Evolutionary conservation across 768 basidiomycete genomes (phyloP), one percentile per base, ranked within the genome.

Genomic region (Boletus tomentosulus): DNA sequence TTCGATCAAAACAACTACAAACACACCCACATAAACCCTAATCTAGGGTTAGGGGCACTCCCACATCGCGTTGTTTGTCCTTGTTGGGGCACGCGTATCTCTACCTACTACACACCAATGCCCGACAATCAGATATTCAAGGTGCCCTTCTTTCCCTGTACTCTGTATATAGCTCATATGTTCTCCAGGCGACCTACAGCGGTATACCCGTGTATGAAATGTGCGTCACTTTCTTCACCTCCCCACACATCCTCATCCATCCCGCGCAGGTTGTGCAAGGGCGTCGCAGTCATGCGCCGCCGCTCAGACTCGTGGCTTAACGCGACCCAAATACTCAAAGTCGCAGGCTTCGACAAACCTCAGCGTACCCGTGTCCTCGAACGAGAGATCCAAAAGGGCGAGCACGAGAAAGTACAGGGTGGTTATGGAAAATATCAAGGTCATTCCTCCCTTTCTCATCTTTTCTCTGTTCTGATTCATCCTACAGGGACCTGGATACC

Each of bases 351-450:
- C 63, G 97, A 99, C 75, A 99, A 99, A 70, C 97, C 97, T 1
- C 97, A 98, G 68, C 79, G 97, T 46, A 99, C 97, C 55, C 86
- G 97, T 51, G 95, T 99, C 15, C 80, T 99, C 42, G 97, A 99
- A 72, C 84, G 97, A 60, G 97, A 99, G 73, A 87, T 99, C 7
- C 97, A 99, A 70, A 98, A 98, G 69, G 97, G 95, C 27, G 91
- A 93, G 62, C 97, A 99, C 71, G 96, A 98, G 73, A 99, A 99
- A 70, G 95, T 99, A 0, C 97, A 99, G 71, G 97, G 97, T 24
- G 97, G 97, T 3, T 99, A 98, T 71, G 97, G 97, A 61, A 99
- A 99, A 73, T 98, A 98, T 68, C 97, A 99, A 79, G 97, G 97
- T 95, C 48, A 57, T 81, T 64, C n/a, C 53, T 43, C 54, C 22